These are phyloP conservation scores for Cercospora sp. DNA, from an alignment of 2,329 filamentous ascomycete species.

Conservation along the genomic window DNA sequence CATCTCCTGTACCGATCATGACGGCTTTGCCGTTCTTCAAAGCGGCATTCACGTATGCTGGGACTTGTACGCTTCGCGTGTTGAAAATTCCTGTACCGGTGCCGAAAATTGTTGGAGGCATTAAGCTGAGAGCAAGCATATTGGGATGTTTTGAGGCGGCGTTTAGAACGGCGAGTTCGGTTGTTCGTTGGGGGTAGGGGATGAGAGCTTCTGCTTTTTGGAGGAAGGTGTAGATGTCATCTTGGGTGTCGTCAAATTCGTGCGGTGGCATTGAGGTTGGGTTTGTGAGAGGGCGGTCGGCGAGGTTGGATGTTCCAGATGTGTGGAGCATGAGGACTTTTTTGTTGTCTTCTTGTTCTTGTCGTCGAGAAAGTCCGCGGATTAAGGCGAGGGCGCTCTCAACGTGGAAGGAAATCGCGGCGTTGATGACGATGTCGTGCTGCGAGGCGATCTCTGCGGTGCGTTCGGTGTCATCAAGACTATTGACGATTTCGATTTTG, in stretches of 20 bases:
- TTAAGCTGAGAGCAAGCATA: neutral
- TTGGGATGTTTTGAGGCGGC: neutral
- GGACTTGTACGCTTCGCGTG: neutral
- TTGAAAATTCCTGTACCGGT: neutral
- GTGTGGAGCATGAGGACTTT: neutral
- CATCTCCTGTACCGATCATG: neutral
- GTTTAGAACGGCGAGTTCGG: neutral
- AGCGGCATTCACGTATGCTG: neutral
- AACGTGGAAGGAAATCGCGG: neutral
- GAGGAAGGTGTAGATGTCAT: neutral
- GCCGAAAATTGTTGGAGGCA: neutral
- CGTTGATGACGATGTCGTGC: neutral
- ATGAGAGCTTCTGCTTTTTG: neutral
- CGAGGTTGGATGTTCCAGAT: neutral
- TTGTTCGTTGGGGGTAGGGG: neutral
- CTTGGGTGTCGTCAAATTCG: neutral
- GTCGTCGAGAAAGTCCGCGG: too few species aligned
- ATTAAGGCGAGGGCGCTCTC: neutral
- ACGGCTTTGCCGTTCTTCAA: neutral
- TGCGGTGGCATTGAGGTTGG: neutral
- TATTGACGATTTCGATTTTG: neutral
- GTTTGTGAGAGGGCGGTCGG: neutral
- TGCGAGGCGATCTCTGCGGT: neutral
- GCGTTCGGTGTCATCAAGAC: neutral
- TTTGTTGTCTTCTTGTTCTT: too few species aligned